These are phyloP conservation scores for Scedosporium boydii DNA, from an alignment of 2,329 filamentous ascomycete genomes.

Conservation along the genomic window DNA sequence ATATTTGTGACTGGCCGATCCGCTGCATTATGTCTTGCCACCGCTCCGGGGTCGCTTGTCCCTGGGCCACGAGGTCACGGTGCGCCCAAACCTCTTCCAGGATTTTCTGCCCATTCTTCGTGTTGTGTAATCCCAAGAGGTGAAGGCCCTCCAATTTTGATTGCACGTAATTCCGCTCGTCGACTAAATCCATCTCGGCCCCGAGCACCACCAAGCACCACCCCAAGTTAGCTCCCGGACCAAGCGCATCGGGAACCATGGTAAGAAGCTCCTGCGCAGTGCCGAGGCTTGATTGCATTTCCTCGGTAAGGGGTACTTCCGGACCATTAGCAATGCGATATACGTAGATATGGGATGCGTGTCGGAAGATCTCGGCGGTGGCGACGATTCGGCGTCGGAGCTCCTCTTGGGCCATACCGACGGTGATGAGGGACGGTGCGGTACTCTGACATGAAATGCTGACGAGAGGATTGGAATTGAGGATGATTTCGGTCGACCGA, in stretches of 20 bases:
- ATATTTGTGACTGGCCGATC: conserved; percentile 5
- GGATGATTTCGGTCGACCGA: background rate
- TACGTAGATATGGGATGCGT: conserved; percentile 8
- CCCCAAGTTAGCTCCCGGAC: conserved; percentile 7
- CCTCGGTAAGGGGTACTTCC: conserved; percentile 4
- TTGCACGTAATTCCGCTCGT: conserved; percentile 6
- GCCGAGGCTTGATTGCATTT: conserved; percentile 3
- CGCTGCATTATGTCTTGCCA: conserved; percentile 8
- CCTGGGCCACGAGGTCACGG: background rate
- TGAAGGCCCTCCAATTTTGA: conserved; percentile 3
- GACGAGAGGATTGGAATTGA: background rate
- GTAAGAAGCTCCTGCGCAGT: conserved; percentile 4
- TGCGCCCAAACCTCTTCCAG: conserved; percentile 6
- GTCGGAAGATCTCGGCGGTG: conserved; percentile 8
- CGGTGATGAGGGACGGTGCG: background rate
- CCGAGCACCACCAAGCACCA: conserved; percentile 8
- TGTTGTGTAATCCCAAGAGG: conserved; percentile 5
- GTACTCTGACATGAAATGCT: conserved; percentile 3
- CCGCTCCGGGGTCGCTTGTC: conserved; percentile 1
- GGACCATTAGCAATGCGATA: conserved; percentile 5
- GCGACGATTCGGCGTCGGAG: conserved; percentile 4
- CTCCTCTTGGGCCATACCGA: conserved; percentile 8
- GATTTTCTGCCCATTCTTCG: conserved; percentile 5
- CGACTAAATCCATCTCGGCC: conserved; percentile 2
- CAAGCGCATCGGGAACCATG: conserved; percentile 6